These are phyloP conservation scores for Hemileccinum rubropunctum DNA, from an alignment of 768 basidiomycete genomes.

Conservation along the genomic window DNA sequence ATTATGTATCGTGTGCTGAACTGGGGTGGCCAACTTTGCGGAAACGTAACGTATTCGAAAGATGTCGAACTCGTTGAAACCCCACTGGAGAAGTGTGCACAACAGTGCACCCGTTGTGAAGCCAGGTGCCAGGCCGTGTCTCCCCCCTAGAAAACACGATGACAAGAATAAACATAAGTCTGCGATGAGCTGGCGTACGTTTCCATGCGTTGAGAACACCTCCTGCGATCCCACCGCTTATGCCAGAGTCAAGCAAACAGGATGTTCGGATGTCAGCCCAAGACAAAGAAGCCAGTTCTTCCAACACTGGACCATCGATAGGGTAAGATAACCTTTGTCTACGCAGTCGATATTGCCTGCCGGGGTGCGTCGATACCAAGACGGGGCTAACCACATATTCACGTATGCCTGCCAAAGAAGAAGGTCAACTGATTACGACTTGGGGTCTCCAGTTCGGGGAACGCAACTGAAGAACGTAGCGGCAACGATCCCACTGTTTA, in stretches of 20 bases:
- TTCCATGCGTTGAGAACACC: slow-evolving; percentile 55
- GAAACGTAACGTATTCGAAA: slow-evolving; percentile 58
- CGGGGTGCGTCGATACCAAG: slow-evolving; percentile 44
- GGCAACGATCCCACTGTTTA: slow-evolving; percentile 72
- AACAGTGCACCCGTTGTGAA: slow-evolving; percentile 55
- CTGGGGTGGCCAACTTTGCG: slow-evolving; percentile 13
- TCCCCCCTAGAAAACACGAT: slow-evolving; percentile 50
- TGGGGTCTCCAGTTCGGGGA: background rate
- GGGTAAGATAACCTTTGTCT: slow-evolving; percentile 33
- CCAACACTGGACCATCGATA: slow-evolving; percentile 14
- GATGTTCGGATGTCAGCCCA: slow-evolving; percentile 56
- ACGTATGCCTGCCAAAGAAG: slow-evolving; percentile 51
- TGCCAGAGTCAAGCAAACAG: slow-evolving; percentile 64
- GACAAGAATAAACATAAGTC: background rate
- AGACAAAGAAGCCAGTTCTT: slow-evolving; percentile 25
- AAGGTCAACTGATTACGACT: background rate
- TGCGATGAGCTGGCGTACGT: slow-evolving; percentile 38
- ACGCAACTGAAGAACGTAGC: slow-evolving; percentile 76
- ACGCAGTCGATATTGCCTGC: slow-evolving; percentile 45
- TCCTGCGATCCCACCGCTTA: slow-evolving; percentile 71
- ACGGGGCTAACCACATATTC: slow-evolving; percentile 74
- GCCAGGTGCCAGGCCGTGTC: slow-evolving; percentile 54
- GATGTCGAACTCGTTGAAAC: slow-evolving; percentile 66
- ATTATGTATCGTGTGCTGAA: background rate
- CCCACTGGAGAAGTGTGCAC: slow-evolving; percentile 63